Evolutionary conservation across 164 flowering plant genomes (phyloP).

Genomic region (Cinnamomum chago): DNA sequence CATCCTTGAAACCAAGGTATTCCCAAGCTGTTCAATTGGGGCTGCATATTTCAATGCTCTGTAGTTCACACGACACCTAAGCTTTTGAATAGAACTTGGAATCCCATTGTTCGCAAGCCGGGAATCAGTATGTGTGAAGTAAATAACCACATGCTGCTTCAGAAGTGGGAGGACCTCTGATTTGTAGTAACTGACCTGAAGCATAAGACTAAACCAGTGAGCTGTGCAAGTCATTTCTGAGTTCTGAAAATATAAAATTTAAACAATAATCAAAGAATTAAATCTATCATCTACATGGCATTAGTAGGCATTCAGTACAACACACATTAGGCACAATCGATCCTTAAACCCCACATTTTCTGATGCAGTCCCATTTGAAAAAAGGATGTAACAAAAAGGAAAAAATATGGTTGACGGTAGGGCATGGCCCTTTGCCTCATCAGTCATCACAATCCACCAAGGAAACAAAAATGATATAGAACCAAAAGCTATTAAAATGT

Average conservation of each 20-base stretch:
- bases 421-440: too few species aligned
- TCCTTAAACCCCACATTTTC: too few species aligned
- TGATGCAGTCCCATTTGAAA: too few species aligned
- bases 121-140: constrained; percentile 95
- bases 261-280: neutral
- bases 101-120: constrained; percentile 87
- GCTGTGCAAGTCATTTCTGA: neutral
- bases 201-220: constrained; percentile 2
- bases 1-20: constrained; percentile 79
- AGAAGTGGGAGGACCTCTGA: constrained; percentile 76
- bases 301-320: too few species aligned
- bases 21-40: constrained; percentile 79
- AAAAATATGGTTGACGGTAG: too few species aligned
- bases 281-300: too few species aligned
- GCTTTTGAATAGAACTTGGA: constrained; percentile 71
- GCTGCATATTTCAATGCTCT: constrained; percentile 81
- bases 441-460: too few species aligned
- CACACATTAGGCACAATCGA: too few species aligned
- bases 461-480: too few species aligned
- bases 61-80: constrained; percentile 92
- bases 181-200: constrained; percentile 82
- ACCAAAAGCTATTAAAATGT: too few species aligned
- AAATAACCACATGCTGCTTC: constrained; percentile 84
- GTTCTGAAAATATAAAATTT: neutral
- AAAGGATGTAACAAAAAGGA: too few species aligned